phyloP scores from a whole-genome alignment of 352 stramenopile species.

The Phytophthora pinifolia region DNA sequence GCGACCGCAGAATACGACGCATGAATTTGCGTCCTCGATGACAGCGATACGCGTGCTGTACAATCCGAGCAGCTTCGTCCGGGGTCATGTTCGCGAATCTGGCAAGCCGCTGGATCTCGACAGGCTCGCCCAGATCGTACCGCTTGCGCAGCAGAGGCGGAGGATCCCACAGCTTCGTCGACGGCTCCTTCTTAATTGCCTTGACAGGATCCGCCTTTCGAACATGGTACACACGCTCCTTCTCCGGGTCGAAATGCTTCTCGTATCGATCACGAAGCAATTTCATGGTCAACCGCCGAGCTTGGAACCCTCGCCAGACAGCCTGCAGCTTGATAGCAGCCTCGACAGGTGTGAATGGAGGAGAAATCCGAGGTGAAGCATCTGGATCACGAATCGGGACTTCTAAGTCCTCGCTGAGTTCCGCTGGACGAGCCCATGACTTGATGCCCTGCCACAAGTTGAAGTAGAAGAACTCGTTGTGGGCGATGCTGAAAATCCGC shows the following conservation, averaged over 20 bases:
- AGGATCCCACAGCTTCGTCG: slow-evolving; percentile 28
- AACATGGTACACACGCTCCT: slow-evolving; percentile 56
- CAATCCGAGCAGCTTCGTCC: slow-evolving; percentile 52
- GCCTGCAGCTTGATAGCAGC: slow-evolving; percentile 51
- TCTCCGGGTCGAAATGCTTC: slow-evolving; percentile 68
- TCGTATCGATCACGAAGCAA: slow-evolving; percentile 48
- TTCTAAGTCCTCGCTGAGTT: slow-evolving; percentile 46
- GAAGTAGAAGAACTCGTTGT: slow-evolving; percentile 82
- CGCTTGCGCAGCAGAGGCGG: slow-evolving; percentile 47
- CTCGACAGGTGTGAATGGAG: slow-evolving; percentile 55
- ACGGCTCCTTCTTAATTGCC: slow-evolving; percentile 17
- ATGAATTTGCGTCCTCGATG: slow-evolving; percentile 43
- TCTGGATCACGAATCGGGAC: slow-evolving; percentile 77
- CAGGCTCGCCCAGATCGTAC: slow-evolving; percentile 64
- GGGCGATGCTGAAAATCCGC: slow-evolving; percentile 71
- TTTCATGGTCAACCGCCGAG: slow-evolving; percentile 30
- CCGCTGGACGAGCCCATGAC: slow-evolving; percentile 48
- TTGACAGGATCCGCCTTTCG: slow-evolving; percentile 4
- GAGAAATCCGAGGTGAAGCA: slow-evolving; percentile 39
- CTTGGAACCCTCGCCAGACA: slow-evolving; percentile 33
- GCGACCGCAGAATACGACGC: slow-evolving; percentile 41
- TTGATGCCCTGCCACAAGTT: slow-evolving; percentile 56
- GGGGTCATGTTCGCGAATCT: slow-evolving; percentile 46
- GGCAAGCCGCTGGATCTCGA: slow-evolving; percentile 57
- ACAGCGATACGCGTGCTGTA: slow-evolving; percentile 55